phyloP scores from a whole-genome alignment of 352 stramenopile genomes.

The Aphanomyces invadans region DNA sequence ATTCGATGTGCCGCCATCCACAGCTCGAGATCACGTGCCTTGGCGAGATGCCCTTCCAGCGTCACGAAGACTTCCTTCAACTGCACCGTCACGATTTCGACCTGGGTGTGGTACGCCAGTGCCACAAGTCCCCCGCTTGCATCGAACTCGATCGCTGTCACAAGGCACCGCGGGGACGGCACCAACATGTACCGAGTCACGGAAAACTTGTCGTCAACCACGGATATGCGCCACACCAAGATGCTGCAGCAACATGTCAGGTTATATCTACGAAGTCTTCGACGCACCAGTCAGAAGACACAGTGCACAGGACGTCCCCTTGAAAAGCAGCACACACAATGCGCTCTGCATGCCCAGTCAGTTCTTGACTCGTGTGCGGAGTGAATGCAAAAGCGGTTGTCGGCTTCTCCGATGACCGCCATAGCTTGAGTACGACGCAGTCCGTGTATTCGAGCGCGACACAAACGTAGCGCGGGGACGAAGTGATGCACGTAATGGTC shows the following conservation, averaged over 20 bases:
- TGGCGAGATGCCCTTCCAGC: conserved; percentile 57
- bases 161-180: conserved; percentile 35
- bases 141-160: conserved; percentile 53
- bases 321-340: conserved; percentile 1
- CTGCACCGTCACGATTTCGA: conserved; percentile 52
- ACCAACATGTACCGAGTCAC: conserved; percentile 35
- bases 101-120: conserved; percentile 38
- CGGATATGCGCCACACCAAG: conserved; percentile 49
- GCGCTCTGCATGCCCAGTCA: conserved; percentile 8
- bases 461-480: background rate
- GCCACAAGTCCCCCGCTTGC: conserved; percentile 51
- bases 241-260: conserved; percentile 31
- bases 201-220: conserved; percentile 24
- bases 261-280: background rate
- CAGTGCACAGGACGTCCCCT: conserved; percentile 37
- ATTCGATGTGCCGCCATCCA: too few relatives aligned
- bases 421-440: conserved; percentile 20
- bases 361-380: background rate
- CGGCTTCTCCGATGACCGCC: background rate
- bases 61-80: conserved; percentile 47
- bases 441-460: conserved; percentile 15
- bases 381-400: background rate
- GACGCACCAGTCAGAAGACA: conserved; percentile 54
- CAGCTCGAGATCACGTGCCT: too few relatives aligned
- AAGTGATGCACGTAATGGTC: conserved; percentile 1